phyloP scores from a whole-genome alignment of 1,284 basidiomycete species.

The Jaminaea rosea region DNA sequence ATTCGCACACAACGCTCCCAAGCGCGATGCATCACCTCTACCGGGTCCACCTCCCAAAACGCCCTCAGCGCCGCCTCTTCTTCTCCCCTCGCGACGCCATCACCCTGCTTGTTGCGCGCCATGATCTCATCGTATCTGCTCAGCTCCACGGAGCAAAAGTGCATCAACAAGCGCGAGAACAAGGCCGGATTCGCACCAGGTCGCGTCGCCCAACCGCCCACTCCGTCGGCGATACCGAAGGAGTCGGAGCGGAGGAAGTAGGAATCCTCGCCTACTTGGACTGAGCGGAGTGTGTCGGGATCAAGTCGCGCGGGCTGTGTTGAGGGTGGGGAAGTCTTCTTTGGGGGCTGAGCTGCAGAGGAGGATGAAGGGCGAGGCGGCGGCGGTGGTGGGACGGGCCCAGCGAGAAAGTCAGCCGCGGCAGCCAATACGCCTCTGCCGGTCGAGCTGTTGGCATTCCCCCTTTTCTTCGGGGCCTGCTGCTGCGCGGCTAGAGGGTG shows the following conservation, averaged over 20 bases:
- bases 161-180: conserved; percentile 77
- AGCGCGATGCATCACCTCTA: conserved; percentile 55
- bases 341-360: conserved; percentile 13
- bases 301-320: not conserved
- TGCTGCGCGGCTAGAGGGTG: conserved; percentile 23
- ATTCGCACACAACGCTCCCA: conserved; percentile 52
- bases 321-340: not conserved
- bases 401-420: conserved; percentile 31
- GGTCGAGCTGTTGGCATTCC: conserved; percentile 12
- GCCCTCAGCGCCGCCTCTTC: no score
- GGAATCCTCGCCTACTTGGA: conserved; percentile 74
- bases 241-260: conserved; percentile 73
- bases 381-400: conserved; percentile 2
- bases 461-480: conserved; percentile 16
- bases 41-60: conserved; percentile 49
- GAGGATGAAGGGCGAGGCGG: not conserved
- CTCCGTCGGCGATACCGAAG: conserved; percentile 79
- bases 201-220: conserved; percentile 70
- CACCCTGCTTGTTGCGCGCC: no score
- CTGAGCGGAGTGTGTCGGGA: conserved; percentile 48
- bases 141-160: conserved; percentile 61
- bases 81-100: not conserved
- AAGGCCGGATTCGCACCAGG: conserved; percentile 58
- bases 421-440: conserved; percentile 41
- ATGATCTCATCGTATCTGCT: not conserved